Conservation (phyloP, 2,329 filamentous ascomycete species). For the Pestalotiopsis sp. region DNA sequence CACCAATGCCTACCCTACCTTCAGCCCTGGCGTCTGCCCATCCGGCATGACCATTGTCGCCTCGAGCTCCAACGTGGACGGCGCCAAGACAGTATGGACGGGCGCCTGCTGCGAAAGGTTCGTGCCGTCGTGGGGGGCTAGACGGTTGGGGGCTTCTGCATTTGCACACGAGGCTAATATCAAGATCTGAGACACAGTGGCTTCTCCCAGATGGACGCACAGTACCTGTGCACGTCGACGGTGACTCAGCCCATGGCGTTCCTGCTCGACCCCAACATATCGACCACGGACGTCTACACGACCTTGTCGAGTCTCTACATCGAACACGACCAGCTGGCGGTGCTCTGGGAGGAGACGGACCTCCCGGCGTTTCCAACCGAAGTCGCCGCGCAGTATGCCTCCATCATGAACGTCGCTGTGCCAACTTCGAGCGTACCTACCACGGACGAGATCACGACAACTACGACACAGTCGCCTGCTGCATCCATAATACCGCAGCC, state of each 20-base stretch:
- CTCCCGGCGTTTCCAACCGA: slow-evolving; percentile 24
- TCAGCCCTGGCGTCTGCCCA: slow-evolving; percentile 34
- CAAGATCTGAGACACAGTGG: slow-evolving; percentile 21
- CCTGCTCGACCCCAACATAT: slow-evolving; percentile 30
- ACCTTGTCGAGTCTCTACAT: slow-evolving; percentile 29
- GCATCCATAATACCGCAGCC: neutral
- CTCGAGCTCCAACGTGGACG: slow-evolving; percentile 17
- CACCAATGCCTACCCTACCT: slow-evolving; percentile 25
- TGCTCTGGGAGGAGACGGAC: slow-evolving; percentile 30
- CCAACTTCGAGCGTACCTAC: neutral
- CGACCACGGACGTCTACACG: slow-evolving; percentile 32
- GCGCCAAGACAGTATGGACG: slow-evolving; percentile 25
- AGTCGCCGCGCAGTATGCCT: slow-evolving; percentile 26
- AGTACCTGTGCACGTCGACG: slow-evolving; percentile 29
- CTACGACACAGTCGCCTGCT: neutral
- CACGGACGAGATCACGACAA: neutral
- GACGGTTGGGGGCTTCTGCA: neutral
- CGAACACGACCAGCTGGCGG: slow-evolving; percentile 31
- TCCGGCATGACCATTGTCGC: slow-evolving; percentile 28
- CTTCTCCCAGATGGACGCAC: slow-evolving; percentile 24
- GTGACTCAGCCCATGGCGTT: slow-evolving; percentile 31
- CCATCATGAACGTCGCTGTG: slow-evolving; percentile 26
- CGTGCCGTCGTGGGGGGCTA: neutral
- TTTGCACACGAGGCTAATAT: neutral
- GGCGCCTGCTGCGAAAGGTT: slow-evolving; percentile 34